Base-by-base conservation (phyloP, 2,329 filamentous ascomycete genomes). In the Diaporthe ilicicola region DNA sequence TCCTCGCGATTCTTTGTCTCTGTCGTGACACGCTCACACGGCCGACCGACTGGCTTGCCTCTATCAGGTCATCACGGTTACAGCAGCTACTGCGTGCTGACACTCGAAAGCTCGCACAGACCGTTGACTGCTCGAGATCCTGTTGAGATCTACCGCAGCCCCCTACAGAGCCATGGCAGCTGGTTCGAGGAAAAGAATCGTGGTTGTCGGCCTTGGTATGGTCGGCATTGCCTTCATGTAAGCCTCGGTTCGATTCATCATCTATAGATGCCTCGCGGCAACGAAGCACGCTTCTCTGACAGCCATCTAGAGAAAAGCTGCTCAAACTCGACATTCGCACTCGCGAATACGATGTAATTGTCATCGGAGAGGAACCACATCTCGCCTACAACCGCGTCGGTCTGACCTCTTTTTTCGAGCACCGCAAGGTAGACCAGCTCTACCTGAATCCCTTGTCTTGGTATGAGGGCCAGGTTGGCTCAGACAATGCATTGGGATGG, bases 331-430 rank as follows among this genome's bases (percentile, higher is more conserved):
- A 97, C 79, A 89, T 90, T 1, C 91, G 92, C 76, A 82, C 89
- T 73, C 86, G 91, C 76, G 91, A 94, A 79, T 97, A 94, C 79
- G 90, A 94, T 74, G 88, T 97, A 65, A 87, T 94, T 1, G 94
- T 97, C 13, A 92, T 98, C 73, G 94, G 94, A 73, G 94, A 97
- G 77, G 94, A 97, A 79, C 85, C 92, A 24, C 92, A 97, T 83
- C 84, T 97, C 67, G 94, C 94, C 24, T 97, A 97, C 81, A 97
- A 97, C 79, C 91, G 95, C 70, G 94, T 97, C 37, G 94, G 94
- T 4, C 85, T 97, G 64, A 97, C 94, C 3, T 93, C 91, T 72
- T 97, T 95, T 84, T 97, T 97, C 79, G 91, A 94, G 75, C 94
- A 97, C 81, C 88, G 94, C 66, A 88, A 92, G 75, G 92, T 96